These are phyloP conservation scores for Simmondsia chinensis DNA, from an alignment of 148 eudicot species.

Conservation along the genomic window DNA sequence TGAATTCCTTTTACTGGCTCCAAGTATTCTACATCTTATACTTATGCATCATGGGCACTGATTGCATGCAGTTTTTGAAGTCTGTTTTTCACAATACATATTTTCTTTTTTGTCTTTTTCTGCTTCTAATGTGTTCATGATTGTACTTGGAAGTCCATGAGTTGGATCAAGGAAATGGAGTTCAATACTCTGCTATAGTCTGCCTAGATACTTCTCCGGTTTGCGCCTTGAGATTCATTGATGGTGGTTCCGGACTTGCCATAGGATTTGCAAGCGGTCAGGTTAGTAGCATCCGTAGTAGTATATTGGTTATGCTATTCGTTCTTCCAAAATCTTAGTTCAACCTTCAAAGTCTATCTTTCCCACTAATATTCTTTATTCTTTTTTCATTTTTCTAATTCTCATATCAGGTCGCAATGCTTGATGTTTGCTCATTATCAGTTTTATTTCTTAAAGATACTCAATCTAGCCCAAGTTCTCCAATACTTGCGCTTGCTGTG, in stretches of 20 bases:
- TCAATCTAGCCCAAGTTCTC: constrained; percentile 39
- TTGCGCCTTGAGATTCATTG: constrained; percentile 36
- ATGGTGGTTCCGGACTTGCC: constrained; percentile 57
- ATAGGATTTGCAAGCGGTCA: constrained; percentile 73
- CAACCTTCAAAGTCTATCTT: too few species aligned
- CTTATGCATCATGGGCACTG: too few species aligned
- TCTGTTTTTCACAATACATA: too few species aligned
- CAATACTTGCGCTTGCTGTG: constrained; percentile 40
- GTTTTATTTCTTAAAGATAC: constrained; percentile 60
- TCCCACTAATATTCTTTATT: too few species aligned
- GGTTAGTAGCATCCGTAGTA: constrained; percentile 31
- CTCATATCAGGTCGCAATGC: constrained; percentile 62
- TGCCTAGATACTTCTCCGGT: constrained; percentile 62
- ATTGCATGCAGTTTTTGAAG: constrained; percentile 15
- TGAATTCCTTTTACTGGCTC: neutral
- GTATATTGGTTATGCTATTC: too few species aligned
- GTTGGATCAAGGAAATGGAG: constrained; percentile 29
- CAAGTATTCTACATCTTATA: neutral
- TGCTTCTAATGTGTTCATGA: too few species aligned
- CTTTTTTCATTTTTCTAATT: too few species aligned
- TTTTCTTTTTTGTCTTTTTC: too few species aligned
- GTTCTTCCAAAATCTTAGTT: too few species aligned
- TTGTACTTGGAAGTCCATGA: too few species aligned
- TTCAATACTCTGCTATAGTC: constrained; percentile 47
- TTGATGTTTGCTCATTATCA: constrained; percentile 45